These are phyloP conservation scores for Gynochthodes officinalis DNA, from an alignment of 257 asterid species.

Conservation along the genomic window DNA sequence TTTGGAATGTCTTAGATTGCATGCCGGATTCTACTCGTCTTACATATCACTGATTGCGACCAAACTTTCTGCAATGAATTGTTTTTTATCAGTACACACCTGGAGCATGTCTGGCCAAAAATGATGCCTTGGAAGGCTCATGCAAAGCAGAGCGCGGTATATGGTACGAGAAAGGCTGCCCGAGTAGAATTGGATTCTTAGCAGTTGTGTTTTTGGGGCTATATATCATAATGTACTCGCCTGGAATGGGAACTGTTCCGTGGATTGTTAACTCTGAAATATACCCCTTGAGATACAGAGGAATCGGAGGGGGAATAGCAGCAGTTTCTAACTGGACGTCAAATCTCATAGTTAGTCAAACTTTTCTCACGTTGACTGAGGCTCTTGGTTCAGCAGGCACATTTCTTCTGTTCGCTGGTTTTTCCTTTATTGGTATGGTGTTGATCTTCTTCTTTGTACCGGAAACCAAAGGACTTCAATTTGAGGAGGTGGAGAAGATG, in stretches of 20 bases:
- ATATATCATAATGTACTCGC: constrained; percentile 57
- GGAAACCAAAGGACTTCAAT: constrained; percentile 64
- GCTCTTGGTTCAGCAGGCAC: constrained; percentile 54
- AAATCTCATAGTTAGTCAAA: constrained; percentile 52
- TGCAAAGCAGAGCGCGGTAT: constrained; percentile 36
- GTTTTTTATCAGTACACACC: constrained; percentile 28
- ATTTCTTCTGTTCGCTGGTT: constrained; percentile 58
- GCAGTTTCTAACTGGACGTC: constrained; percentile 70
- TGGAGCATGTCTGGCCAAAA: constrained; percentile 45
- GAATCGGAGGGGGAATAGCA: constrained; percentile 67
- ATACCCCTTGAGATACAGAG: constrained; percentile 61
- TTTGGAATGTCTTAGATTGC: not conserved
- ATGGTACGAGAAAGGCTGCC: constrained; percentile 66
- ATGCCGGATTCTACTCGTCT: not conserved
- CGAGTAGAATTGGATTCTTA: constrained; percentile 50
- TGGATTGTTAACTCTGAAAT: constrained; percentile 73
- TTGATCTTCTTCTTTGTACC: constrained; percentile 58
- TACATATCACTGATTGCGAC: not conserved
- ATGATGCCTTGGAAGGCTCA: constrained; percentile 24
- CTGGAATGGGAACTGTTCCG: constrained; percentile 71
- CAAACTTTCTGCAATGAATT: not conserved
- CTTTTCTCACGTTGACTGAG: constrained; percentile 58
- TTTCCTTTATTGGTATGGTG: constrained; percentile 46
- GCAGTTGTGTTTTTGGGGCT: constrained; percentile 49
- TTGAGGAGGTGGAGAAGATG: constrained; percentile 59